Conservation (phyloP, 192 early-diverging fungal genomes). For the Backusella luteola region DNA sequence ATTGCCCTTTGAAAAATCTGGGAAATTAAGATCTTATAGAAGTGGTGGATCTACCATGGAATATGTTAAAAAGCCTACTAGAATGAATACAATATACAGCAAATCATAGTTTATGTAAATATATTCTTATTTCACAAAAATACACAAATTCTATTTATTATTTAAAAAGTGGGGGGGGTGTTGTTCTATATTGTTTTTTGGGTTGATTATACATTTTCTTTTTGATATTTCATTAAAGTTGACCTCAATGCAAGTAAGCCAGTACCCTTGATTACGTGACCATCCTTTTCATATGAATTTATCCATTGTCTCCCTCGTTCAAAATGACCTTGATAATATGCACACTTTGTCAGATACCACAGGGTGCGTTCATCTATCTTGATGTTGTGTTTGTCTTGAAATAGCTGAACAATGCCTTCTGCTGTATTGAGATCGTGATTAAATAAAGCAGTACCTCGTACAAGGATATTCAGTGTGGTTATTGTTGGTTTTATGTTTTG, state of each 20-base stretch:
- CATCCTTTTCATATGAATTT: neutral
- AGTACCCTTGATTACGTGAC: neutral
- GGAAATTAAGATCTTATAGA: neutral
- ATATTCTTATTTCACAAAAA: conserved; percentile 4
- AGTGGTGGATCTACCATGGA: neutral
- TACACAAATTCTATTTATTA: conserved; percentile 11
- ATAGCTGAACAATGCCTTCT: conserved; percentile 16
- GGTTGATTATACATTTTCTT: neutral
- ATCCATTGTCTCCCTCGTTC: conserved; percentile 16
- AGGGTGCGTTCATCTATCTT: conserved; percentile 22
- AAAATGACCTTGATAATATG: neutral
- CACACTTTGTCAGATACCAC: conserved; percentile 23
- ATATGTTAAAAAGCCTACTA: neutral
- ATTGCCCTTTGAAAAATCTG: neutral
- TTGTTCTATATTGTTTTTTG: neutral
- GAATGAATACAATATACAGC: neutral
- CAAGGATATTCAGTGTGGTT: conserved; percentile 28
- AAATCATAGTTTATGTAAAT: neutral
- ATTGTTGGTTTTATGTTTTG: neutral
- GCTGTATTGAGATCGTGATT: conserved; percentile 22
- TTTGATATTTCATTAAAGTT: conserved; percentile 7
- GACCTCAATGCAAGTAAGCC: conserved; percentile 20
- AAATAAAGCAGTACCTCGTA: conserved; percentile 26
- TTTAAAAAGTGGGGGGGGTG: neutral
- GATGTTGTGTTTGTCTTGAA: neutral